Evolutionary conservation across 768 basidiomycete species (phyloP), one percentile per base, ranked within the genome.

Genomic region (Mycena galopus): DNA sequence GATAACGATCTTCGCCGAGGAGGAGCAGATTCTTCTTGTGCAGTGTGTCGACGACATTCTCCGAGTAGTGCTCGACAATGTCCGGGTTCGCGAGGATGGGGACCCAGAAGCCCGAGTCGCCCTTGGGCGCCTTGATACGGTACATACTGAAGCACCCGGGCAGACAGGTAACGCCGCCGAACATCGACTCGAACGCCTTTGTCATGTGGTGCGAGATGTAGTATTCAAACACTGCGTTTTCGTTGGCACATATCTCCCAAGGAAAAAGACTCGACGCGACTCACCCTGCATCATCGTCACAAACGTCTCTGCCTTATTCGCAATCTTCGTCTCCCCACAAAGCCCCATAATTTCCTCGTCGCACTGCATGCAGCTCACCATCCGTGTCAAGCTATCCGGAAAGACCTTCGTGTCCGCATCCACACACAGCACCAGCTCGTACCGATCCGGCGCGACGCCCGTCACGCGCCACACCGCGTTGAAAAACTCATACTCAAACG

Each of bases 71-170:
- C 79, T 98, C 96, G 71, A 98, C 95, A 77, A 99, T 96, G 80
- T 99, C 98, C 14, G 98, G 98, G 80, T 99, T 99, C 75, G 97
- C 97, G 67, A 99, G 88, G 77, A 99, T 95, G 29, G 98, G 98
- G 3, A 99, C 98, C 97, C 97, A 99, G 83, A 96, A 99, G 19
- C 96, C 97, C 57, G 90, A 90, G 70, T 94, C 92, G 57, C 96
- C 96, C 83, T 99, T 99, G n/a, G 97, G 97, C 19, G 97, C 94
- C 85, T 99, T 99, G 91, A 98, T 96, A 75, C 98, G 92, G 85
- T 99, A 99, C 97, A 98, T 99, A 76, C 93, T 95, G 90, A 99
- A 99, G 86, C 98, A 99, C 75, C 98, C 98, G 27, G 98, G 98
- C 75, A 99, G 88, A 89, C 98, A 99, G 67, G 98, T 99, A 9